phyloP scores from a whole-genome alignment of 257 asterid genomes.

The Plantago ovata region DNA sequence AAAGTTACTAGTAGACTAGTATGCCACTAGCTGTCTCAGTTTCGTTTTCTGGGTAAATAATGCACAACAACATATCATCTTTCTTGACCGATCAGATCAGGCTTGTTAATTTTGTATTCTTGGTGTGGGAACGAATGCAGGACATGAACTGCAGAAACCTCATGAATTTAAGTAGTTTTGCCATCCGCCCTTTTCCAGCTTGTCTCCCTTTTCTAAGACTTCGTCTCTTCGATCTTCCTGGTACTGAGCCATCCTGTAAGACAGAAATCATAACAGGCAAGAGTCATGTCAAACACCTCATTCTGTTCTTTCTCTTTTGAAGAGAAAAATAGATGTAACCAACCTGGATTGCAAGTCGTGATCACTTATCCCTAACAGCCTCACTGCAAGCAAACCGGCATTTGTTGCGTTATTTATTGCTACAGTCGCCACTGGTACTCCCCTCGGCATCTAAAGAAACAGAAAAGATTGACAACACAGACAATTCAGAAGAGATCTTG shows the following conservation, averaged over 20 bases:
- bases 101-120: too few species aligned
- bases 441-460: slow-evolving; percentile 82
- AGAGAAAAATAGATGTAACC: slow-evolving; percentile 17
- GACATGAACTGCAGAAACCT: neutral
- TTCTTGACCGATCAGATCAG: too few species aligned
- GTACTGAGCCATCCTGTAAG: slow-evolving; percentile 77
- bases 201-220: slow-evolving; percentile 67
- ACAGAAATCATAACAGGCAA: neutral
- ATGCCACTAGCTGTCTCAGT: too few species aligned
- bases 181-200: slow-evolving; percentile 75
- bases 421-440: slow-evolving; percentile 94
- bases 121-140: too few species aligned
- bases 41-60: too few species aligned
- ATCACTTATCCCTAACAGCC: slow-evolving; percentile 78
- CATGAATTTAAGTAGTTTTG: slow-evolving; percentile 63
- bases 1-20: too few species aligned
- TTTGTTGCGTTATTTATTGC: slow-evolving; percentile 92
- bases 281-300: neutral
- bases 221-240: slow-evolving; percentile 81
- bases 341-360: slow-evolving; percentile 72
- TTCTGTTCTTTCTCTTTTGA: neutral
- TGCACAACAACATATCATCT: too few species aligned
- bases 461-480: neutral
- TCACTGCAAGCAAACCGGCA: slow-evolving; percentile 89
- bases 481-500: neutral